These are phyloP conservation scores for Apiospora koreana DNA, from an alignment of 2,329 filamentous ascomycete genomes.

Conservation along the genomic window DNA sequence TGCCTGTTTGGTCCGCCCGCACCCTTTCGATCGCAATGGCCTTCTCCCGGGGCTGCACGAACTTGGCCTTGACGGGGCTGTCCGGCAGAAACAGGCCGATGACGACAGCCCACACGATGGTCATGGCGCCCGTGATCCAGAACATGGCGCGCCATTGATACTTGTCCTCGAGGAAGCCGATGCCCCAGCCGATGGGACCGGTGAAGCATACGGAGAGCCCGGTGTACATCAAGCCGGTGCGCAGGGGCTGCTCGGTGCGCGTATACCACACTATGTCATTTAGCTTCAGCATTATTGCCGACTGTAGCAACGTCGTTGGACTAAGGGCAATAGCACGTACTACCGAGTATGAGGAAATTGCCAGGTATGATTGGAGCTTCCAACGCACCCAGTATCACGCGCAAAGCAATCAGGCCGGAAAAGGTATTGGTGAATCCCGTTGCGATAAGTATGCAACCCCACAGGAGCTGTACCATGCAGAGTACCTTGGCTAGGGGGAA, in stretches of 20 bases:
- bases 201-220: slow-evolving; percentile 18
- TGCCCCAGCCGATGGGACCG: slow-evolving; percentile 16
- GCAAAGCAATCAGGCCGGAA: slow-evolving; percentile 26
- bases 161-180: slow-evolving; percentile 13
- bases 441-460: slow-evolving; percentile 30
- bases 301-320: neutral
- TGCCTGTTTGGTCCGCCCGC: slow-evolving; percentile 51
- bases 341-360: slow-evolving; percentile 30
- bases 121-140: slow-evolving; percentile 28
- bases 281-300: neutral
- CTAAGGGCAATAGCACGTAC: neutral
- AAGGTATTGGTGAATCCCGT: slow-evolving; percentile 31
- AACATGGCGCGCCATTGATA: slow-evolving; percentile 19
- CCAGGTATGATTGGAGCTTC: slow-evolving; percentile 32
- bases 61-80: slow-evolving; percentile 50
- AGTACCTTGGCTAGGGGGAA: slow-evolving; percentile 38
- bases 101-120: slow-evolving; percentile 22
- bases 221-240: slow-evolving; percentile 27
- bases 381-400: slow-evolving; percentile 31
- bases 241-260: slow-evolving; percentile 26
- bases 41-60: slow-evolving; percentile 46
- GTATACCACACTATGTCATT: slow-evolving; percentile 29
- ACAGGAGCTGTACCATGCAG: slow-evolving; percentile 25
- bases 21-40: slow-evolving; percentile 50
- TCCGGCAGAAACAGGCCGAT: slow-evolving; percentile 56